Conservation (phyloP, 1,284 basidiomycete species). For the Agroathelia rolfsii region DNA sequence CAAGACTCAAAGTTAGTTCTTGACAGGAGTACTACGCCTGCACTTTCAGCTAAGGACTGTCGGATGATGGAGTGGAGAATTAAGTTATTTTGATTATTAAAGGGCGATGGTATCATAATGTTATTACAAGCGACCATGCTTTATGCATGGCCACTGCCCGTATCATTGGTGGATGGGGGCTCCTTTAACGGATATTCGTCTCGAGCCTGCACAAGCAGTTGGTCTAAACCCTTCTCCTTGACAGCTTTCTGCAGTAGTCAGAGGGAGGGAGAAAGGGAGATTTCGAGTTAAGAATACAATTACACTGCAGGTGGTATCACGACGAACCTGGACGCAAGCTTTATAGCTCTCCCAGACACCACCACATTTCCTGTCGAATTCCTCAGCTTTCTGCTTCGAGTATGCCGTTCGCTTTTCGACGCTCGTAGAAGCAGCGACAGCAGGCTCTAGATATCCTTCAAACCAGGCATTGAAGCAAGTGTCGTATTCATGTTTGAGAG, state of each 20-base stretch:
- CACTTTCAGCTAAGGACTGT: too few relatives aligned
- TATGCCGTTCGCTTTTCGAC: constrained; percentile 30
- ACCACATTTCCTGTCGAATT: constrained; percentile 80
- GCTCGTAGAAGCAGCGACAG: constrained; percentile 31
- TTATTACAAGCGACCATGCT: too few relatives aligned
- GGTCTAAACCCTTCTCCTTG: constrained; percentile 66
- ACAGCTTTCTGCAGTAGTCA: constrained; percentile 83
- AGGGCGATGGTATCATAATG: too few relatives aligned
- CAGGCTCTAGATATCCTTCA: constrained; percentile 85
- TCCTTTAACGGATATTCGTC: constrained; percentile 71
- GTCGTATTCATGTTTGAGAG: constrained; percentile 84
- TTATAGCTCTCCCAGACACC: constrained; percentile 73
- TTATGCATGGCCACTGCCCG: too few relatives aligned
- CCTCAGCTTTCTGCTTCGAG: constrained; percentile 53
- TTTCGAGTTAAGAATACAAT: constrained; percentile 4
- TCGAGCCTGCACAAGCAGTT: constrained; percentile 70
- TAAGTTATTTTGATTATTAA: too few relatives aligned
- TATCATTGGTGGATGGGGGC: too few relatives aligned
- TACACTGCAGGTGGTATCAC: neutral
- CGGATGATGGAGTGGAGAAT: too few relatives aligned
- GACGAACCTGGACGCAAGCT: constrained; percentile 62
- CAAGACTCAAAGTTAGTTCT: too few relatives aligned
- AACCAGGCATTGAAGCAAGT: constrained; percentile 96
- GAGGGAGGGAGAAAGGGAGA: constrained; percentile 2
- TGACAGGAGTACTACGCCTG: too few relatives aligned